Evolutionary conservation across 345 rosid genomes (phyloP).

Genomic region (Pistacia integerrima): DNA sequence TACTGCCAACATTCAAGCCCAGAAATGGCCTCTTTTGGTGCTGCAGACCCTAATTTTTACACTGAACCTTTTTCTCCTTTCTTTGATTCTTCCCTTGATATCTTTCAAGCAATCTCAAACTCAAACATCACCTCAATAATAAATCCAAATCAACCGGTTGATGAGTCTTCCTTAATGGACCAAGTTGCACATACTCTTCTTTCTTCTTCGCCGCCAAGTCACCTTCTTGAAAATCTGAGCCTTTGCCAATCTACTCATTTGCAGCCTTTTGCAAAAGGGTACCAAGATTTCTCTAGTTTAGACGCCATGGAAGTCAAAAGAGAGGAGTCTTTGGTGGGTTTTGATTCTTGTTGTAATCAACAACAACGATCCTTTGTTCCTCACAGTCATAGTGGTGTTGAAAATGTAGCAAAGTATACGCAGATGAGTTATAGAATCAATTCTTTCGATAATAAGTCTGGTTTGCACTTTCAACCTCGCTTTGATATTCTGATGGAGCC

Average conservation of each 20-base stretch:
- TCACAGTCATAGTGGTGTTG: constrained; percentile 51
- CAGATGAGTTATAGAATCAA: constrained; percentile 77
- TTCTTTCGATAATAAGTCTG: constrained; percentile 55
- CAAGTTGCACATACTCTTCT: constrained; percentile 37
- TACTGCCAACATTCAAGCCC: constrained; percentile 37
- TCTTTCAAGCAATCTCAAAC: constrained; percentile 38
- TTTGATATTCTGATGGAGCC: constrained; percentile 56
- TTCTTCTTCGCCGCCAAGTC: constrained; percentile 67
- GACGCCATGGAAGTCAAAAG: constrained; percentile 46
- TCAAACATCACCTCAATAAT: constrained; percentile 27
- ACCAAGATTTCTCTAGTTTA: constrained; percentile 31
- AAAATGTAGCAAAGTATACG: constrained; percentile 54
- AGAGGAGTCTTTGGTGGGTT: constrained; percentile 41
- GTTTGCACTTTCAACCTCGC: constrained; percentile 42
- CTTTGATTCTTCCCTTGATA: constrained; percentile 33
- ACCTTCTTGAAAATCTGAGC: constrained; percentile 55
- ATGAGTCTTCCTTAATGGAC: constrained; percentile 27
- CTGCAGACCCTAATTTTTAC: constrained; percentile 32
- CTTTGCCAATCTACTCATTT: constrained; percentile 37
- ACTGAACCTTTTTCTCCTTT: constrained; percentile 41
- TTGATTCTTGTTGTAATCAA: constrained; percentile 28
- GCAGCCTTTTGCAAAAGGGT: constrained; percentile 36
- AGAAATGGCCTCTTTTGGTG: constrained; percentile 49
- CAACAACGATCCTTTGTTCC: constrained; percentile 29
- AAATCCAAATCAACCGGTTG: constrained; percentile 30